These are phyloP conservation scores for Trichophyton benhamiae DNA, from an alignment of 2,329 filamentous ascomycete genomes.

Conservation along the genomic window DNA sequence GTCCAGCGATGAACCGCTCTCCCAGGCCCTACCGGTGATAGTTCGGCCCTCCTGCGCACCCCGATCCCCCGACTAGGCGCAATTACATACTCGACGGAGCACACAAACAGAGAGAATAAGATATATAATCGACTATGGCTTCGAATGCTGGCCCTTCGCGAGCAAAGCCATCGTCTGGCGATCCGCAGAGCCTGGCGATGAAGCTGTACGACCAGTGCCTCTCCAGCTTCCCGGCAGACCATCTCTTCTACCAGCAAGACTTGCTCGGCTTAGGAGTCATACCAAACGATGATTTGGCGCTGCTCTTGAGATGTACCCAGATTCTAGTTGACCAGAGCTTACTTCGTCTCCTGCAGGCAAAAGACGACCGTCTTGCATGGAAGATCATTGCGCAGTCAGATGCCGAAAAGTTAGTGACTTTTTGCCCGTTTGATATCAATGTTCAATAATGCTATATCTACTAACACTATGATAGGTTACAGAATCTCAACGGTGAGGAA, in stretches of 20 bases:
- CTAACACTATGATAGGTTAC: conserved; percentile 20
- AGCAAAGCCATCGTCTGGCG: conserved; percentile 16
- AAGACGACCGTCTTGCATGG: conserved; percentile 35
- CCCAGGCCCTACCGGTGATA: conserved; percentile 22
- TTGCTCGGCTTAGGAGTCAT: conserved; percentile 33
- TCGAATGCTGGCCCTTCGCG: conserved; percentile 20
- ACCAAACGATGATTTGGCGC: conserved; percentile 30
- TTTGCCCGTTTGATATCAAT: background rate
- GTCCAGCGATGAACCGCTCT: conserved; percentile 10
- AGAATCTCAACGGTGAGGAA: conserved; percentile 52
- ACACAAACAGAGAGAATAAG: background rate
- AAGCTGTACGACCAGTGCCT: conserved; percentile 36
- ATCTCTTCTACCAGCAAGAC: conserved; percentile 37
- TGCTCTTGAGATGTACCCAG: conserved; percentile 35
- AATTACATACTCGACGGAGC: background rate
- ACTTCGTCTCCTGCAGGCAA: conserved; percentile 34
- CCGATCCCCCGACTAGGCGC: too few species aligned
- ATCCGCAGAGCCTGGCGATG: conserved; percentile 30
- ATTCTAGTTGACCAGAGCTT: conserved; percentile 35
- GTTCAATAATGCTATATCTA: conserved; percentile 9
- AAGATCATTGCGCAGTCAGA: conserved; percentile 37
- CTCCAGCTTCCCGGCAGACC: conserved; percentile 28
- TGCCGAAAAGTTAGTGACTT: conserved; percentile 34
- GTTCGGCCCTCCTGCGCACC: conserved; percentile 4
- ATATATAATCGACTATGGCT: conserved; percentile 9